Conservation (phyloP, 345 rosid species). For the Eutrema yunnanense region DNA sequence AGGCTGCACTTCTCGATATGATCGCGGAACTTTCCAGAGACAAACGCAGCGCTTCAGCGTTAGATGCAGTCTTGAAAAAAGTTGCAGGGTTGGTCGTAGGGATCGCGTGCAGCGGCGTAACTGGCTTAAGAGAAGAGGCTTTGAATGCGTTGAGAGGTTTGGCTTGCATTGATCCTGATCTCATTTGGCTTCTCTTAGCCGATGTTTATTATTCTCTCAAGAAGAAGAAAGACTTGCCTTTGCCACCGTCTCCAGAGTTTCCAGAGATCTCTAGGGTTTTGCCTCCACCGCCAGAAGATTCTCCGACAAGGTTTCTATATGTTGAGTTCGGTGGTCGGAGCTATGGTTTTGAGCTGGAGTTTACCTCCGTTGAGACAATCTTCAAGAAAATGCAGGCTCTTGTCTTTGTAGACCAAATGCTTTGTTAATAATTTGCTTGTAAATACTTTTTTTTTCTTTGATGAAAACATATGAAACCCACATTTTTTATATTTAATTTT, state of each 20-base stretch:
- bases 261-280: conserved; percentile 41
- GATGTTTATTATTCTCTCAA: conserved; percentile 69
- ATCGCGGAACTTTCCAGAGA: conserved; percentile 57
- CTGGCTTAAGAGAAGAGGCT: conserved; percentile 59
- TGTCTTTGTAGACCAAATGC: conserved; percentile 37
- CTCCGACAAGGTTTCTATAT: conserved; percentile 47
- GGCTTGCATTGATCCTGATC: conserved; percentile 77
- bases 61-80: conserved; percentile 71
- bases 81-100: conserved; percentile 83
- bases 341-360: conserved; percentile 66
- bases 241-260: conserved; percentile 50
- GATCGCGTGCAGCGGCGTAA: conserved; percentile 70
- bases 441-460: too few species aligned
- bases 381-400: conserved; percentile 46
- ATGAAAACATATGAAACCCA: too few species aligned
- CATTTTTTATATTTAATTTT: too few species aligned
- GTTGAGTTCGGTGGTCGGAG: conserved; percentile 73
- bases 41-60: conserved; percentile 61
- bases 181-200: conserved; percentile 81
- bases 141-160: conserved; percentile 68
- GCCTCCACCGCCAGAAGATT: conserved; percentile 42
- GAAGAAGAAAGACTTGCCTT: conserved; percentile 41
- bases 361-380: conserved; percentile 50
- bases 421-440: conserved; percentile 8
- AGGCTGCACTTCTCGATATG: conserved; percentile 74